These are phyloP conservation scores for Dryadomyces quercus-mongolicae DNA, from an alignment of 2,329 filamentous ascomycete genomes.

Conservation along the genomic window DNA sequence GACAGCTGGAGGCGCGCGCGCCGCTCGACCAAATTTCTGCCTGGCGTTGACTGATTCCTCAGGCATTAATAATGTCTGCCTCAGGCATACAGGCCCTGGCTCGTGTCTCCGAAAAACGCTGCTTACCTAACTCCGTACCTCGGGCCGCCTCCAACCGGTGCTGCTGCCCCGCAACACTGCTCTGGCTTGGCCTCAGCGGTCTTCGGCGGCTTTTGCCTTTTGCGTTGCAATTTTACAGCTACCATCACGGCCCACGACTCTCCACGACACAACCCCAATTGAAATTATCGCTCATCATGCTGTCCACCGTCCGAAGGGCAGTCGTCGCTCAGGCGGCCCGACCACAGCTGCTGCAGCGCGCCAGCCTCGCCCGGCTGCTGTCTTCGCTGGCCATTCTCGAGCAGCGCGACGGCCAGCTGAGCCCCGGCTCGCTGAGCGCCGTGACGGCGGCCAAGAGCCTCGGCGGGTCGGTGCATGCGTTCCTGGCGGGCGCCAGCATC, in stretches of 20 bases:
- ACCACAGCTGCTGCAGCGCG: constrained; percentile 19
- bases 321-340: constrained; percentile 2
- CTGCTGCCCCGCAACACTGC: neutral
- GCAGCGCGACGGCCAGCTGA: constrained; percentile 81
- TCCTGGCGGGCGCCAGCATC: constrained; percentile 71
- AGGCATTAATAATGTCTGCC: neutral
- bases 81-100: neutral
- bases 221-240: neutral
- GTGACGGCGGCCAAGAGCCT: constrained; percentile 79
- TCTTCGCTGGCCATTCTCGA: constrained; percentile 88
- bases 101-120: neutral
- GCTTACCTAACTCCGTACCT: constrained; percentile 13
- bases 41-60: neutral
- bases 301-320: constrained; percentile 11
- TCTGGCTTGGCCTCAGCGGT: neutral
- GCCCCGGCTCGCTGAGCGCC: constrained; percentile 68
- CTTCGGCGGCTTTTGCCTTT: neutral
- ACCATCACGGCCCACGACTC: neutral
- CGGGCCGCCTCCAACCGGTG: constrained; percentile 27
- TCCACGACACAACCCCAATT: neutral
- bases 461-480: constrained; percentile 73
- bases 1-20: neutral
- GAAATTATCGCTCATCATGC: constrained; percentile 3
- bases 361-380: constrained; percentile 55
- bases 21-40: neutral